Evolutionary conservation across 2,329 filamentous ascomycete genomes (phyloP).

Genomic region (Drechslerella stenobrocha): DNA sequence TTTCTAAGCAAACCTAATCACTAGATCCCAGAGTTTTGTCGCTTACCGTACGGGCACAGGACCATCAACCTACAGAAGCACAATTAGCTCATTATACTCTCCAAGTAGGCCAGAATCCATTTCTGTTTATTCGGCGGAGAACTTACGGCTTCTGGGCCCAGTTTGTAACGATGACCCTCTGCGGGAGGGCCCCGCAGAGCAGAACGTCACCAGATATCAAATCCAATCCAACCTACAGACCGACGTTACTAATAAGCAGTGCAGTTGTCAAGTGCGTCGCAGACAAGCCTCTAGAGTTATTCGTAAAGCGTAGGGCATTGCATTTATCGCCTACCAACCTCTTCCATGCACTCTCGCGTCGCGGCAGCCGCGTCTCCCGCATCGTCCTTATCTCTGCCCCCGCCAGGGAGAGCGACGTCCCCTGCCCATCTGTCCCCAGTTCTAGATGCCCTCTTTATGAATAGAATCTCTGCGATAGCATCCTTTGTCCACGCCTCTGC

Average conservation of each 20-base stretch:
- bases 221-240: constrained; percentile 56
- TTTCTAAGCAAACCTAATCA: no score
- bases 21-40: constrained; percentile 1
- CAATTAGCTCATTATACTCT: constrained; percentile 10
- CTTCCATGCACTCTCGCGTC: constrained; percentile 67
- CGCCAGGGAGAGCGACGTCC: constrained; percentile 70
- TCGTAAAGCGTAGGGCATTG: no score
- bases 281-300: no score
- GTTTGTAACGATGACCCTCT: constrained; percentile 61
- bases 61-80: constrained; percentile 64
- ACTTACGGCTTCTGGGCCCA: constrained; percentile 68
- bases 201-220: constrained; percentile 26
- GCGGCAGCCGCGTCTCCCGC: constrained; percentile 66
- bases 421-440: constrained; percentile 70
- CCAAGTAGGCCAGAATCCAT: neutral
- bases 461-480: constrained; percentile 69
- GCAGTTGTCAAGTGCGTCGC: no score
- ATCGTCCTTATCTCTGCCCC: constrained; percentile 68
- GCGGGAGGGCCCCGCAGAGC: constrained; percentile 36
- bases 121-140: constrained; percentile 1
- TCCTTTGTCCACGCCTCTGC: constrained; percentile 67
- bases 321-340: constrained; percentile 57
- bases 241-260: no score
- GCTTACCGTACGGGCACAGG: constrained; percentile 61
- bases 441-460: constrained; percentile 70